A percentile compares a stretch with the other conserved stretches of the same genome.
Conservation (phyloP, 208 protist genomes). For the Strigomonas culicis region DNA sequence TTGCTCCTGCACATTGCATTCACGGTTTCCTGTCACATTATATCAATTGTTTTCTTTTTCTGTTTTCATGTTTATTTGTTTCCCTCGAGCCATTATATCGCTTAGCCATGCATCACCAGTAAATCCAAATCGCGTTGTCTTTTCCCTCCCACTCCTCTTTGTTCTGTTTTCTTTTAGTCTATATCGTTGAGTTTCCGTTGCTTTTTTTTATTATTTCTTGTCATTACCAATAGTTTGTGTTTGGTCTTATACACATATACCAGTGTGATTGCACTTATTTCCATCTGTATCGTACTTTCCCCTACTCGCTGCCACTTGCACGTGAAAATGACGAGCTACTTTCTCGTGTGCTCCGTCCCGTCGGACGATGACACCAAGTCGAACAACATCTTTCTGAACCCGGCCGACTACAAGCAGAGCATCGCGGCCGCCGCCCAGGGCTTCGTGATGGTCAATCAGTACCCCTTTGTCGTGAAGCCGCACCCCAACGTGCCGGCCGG, state of each 20-base stretch:
- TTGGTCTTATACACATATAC: neutral
- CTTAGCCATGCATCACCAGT: neutral
- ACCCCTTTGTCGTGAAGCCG: conserved; percentile 41
- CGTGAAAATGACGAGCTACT: conserved; percentile 20
- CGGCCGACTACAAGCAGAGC: conserved; percentile 16
- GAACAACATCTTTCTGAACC: conserved; percentile 65
- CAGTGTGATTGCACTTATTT: too few relatives aligned
- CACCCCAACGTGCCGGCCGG: conserved; percentile 35
- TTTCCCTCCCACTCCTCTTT: neutral
- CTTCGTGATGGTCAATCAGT: conserved; percentile 54
- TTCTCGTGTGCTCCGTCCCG: conserved; percentile 46
- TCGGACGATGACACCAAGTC: conserved; percentile 57
- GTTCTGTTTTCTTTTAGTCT: neutral
- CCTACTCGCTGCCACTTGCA: too few relatives aligned
- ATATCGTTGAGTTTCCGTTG: neutral
- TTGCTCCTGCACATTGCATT: too few relatives aligned
- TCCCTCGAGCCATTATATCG: neutral
- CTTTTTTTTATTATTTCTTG: neutral
- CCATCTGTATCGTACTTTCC: too few relatives aligned
- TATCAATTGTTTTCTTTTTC: conserved; percentile 10
- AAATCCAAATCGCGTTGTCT: too few relatives aligned
- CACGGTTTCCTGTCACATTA: too few relatives aligned
- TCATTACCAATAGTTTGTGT: neutral
- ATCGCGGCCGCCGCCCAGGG: conserved; percentile 2
- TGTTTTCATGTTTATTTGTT: neutral